phyloP scores from a whole-genome alignment of 352 stramenopile genomes.

The Phytophthora multivora region DNA sequence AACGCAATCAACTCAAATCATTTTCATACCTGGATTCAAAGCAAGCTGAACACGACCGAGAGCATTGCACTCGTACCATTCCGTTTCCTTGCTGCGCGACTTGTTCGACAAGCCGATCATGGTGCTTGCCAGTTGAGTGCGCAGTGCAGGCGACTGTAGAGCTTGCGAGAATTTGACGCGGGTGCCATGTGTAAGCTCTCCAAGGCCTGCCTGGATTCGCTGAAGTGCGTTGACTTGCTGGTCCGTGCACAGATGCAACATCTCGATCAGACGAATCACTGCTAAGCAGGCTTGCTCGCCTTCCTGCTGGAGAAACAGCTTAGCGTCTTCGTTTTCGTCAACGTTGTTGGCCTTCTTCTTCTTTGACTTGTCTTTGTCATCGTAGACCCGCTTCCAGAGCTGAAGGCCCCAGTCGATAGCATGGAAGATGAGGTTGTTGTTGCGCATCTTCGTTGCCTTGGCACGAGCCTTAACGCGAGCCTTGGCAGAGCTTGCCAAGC shows the following conservation, averaged over 20 bases:
- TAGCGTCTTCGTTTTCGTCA: background rate
- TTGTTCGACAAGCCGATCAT: slow-evolving; percentile 79
- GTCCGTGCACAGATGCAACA: slow-evolving; percentile 77
- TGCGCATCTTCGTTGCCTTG: slow-evolving; percentile 57
- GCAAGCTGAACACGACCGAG: slow-evolving; percentile 60
- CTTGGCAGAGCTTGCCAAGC: slow-evolving; percentile 34
- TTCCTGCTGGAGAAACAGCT: slow-evolving; percentile 48
- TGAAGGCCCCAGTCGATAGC: slow-evolving; percentile 55
- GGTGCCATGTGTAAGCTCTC: slow-evolving; percentile 55
- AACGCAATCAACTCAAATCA: background rate
- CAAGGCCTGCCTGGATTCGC: slow-evolving; percentile 62
- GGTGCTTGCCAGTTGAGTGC: slow-evolving; percentile 61
- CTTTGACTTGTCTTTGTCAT: slow-evolving; percentile 36
- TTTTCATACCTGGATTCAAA: slow-evolving; percentile 51
- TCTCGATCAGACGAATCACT: slow-evolving; percentile 74
- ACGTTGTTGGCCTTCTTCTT: slow-evolving; percentile 31
- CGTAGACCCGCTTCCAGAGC: slow-evolving; percentile 75
- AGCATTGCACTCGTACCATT: slow-evolving; percentile 84
- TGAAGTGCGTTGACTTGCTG: slow-evolving; percentile 79
- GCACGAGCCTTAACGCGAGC: slow-evolving; percentile 34
- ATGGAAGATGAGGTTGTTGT: slow-evolving; percentile 72
- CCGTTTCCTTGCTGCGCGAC: slow-evolving; percentile 72
- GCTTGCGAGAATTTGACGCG: slow-evolving; percentile 64
- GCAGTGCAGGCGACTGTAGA: slow-evolving; percentile 66
- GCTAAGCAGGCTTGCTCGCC: slow-evolving; percentile 68